Conservation (phyloP, 116 monocot genomes). For the Dioscorea cayenensis region DNA sequence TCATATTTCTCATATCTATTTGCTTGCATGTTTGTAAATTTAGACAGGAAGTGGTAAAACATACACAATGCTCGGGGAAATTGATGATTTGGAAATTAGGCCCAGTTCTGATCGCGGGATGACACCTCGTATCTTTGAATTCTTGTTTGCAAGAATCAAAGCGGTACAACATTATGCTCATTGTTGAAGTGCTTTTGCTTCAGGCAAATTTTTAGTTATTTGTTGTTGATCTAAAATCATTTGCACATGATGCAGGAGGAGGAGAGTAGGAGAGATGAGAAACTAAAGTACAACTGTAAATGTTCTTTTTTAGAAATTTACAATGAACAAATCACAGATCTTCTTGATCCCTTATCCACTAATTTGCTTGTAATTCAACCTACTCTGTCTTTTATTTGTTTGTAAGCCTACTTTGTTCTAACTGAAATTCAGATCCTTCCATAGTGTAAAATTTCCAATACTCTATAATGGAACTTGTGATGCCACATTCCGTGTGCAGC, state of each 20-base stretch:
- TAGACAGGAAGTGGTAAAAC: constrained; percentile 98
- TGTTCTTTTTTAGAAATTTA: constrained; percentile 97
- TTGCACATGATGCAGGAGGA: constrained; percentile 55
- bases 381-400: neutral
- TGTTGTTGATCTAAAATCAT: neutral
- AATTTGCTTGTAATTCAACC: constrained; percentile 63
- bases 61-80: constrained; percentile 91
- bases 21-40: constrained; percentile 6
- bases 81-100: constrained; percentile 52
- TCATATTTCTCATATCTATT: neutral
- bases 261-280: constrained; percentile 89
- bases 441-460: too few species aligned
- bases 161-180: constrained; percentile 40
- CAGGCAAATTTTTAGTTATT: neutral
- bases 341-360: constrained; percentile 81
- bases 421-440: neutral
- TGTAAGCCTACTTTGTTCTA: neutral
- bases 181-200: neutral
- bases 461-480: neutral
- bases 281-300: constrained; percentile 83
- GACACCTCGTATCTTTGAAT: constrained; percentile 95
- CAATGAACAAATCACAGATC: constrained; percentile 97
- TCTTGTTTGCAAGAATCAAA: constrained; percentile 93
- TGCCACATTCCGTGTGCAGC: constrained; percentile 22
- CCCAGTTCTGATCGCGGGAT: constrained; percentile 77